Conservation (phyloP, 106 monocot species). For the Vanilla planifolia region DNA sequence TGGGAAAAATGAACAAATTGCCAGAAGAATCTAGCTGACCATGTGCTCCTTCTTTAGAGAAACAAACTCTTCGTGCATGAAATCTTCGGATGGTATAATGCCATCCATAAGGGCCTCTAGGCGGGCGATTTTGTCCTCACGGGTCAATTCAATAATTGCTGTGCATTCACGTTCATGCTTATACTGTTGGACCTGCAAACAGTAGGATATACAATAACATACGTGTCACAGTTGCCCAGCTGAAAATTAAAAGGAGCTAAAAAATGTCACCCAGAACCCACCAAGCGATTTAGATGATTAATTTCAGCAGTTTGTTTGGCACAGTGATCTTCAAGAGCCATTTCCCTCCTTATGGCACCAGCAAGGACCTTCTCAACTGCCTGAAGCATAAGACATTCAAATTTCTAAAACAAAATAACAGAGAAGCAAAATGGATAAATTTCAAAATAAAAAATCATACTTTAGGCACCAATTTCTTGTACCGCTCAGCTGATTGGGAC, state of each 20-base stretch:
- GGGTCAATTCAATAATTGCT: conserved; percentile 65
- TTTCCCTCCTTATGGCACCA: conserved; percentile 94
- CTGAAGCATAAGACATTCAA: conserved; percentile 24
- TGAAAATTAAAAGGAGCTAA: conserved; percentile 3
- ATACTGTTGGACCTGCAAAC: conserved; percentile 81
- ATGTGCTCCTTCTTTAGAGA: conserved; percentile 78
- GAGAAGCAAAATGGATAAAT: background rate
- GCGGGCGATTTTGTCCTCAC: conserved; percentile 79
- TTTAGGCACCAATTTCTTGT: conserved; percentile 54
- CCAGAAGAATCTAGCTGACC: conserved; percentile 26
- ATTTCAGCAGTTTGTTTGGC: conserved; percentile 85
- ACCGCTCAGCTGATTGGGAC: conserved; percentile 29
- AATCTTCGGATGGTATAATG: conserved; percentile 78
- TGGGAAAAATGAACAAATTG: background rate
- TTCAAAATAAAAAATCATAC: conserved; percentile 21
- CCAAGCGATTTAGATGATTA: conserved; percentile 72
- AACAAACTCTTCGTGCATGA: conserved; percentile 76
- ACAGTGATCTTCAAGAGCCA: conserved; percentile 78
- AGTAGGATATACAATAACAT: conserved; percentile 1
- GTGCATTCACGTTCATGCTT: conserved; percentile 97
- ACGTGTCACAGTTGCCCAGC: background rate
- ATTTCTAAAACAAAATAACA: background rate
- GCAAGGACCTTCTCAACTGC: conserved; percentile 93
- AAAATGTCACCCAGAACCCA: no score
- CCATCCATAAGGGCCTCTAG: conserved; percentile 95